Evolutionary conservation across 83 land plant species (phyloP).

Genomic region (Thuja plicata): DNA sequence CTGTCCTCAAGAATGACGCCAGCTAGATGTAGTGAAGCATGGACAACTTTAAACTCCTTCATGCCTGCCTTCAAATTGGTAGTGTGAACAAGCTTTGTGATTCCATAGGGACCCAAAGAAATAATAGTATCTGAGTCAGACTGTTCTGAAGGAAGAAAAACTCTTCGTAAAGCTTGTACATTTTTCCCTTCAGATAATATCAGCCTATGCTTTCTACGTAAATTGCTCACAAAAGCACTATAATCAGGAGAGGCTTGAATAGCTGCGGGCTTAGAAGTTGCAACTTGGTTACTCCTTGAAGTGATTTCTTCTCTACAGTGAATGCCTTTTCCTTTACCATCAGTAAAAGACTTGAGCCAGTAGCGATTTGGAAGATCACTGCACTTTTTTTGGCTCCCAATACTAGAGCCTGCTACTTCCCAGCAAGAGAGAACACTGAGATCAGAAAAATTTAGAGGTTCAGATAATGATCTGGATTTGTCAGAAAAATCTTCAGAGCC

Average conservation of each 20-base stretch:
- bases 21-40: conserved; percentile 32
- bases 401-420: conserved; percentile 63
- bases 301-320: not conserved
- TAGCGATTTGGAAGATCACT: conserved; percentile 18
- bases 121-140: conserved; percentile 25
- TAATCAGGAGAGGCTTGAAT: conserved; percentile 3
- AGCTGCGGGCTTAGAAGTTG: conserved; percentile 9
- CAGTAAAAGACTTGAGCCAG: conserved; percentile 11
- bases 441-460: conserved; percentile 26
- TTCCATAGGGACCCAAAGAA: conserved; percentile 60
- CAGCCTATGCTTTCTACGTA: conserved; percentile 11
- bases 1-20: conserved; percentile 45
- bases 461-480: conserved; percentile 13
- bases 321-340: not conserved
- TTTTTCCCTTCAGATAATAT: not conserved
- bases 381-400: conserved; percentile 40
- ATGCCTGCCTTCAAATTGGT: not conserved
- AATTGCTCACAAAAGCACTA: conserved; percentile 37
- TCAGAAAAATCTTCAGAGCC: conserved; percentile 9
- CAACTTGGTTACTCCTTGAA: conserved; percentile 5
- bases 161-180: conserved; percentile 34
- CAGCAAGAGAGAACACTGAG: conserved; percentile 48
- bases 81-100: conserved; percentile 45
- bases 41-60: conserved; percentile 37
- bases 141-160: conserved; percentile 52